These are phyloP conservation scores for Pseudonectria buxi DNA, from an alignment of 2,329 filamentous ascomycete species.

Conservation along the genomic window DNA sequence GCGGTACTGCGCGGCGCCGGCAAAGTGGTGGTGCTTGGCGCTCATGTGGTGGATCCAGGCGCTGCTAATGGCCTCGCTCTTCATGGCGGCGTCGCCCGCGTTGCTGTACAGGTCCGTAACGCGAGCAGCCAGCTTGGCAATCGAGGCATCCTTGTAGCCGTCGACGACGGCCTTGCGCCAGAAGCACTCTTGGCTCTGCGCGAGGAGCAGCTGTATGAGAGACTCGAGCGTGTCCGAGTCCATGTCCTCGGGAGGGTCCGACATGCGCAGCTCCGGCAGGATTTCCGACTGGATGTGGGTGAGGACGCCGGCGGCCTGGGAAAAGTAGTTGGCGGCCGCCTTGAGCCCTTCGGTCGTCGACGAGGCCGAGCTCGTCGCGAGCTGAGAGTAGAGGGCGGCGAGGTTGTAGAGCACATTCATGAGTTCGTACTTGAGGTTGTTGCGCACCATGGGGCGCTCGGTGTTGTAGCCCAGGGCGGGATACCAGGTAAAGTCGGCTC, in stretches of 20 bases:
- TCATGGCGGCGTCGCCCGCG: slow-evolving; percentile 78
- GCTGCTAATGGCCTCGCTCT: slow-evolving; percentile 82
- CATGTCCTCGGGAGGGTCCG: slow-evolving; percentile 90
- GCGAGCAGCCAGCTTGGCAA: slow-evolving; percentile 81
- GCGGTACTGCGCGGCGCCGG: slow-evolving; percentile 87
- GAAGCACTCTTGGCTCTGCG: slow-evolving; percentile 94
- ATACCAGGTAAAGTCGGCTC: slow-evolving; percentile 95
- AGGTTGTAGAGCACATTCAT: slow-evolving; percentile 93
- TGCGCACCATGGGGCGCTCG: slow-evolving; percentile 59
- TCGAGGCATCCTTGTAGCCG: slow-evolving; percentile 82
- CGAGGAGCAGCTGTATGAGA: slow-evolving; percentile 74
- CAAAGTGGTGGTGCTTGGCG: slow-evolving; percentile 95
- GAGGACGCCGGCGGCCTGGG: slow-evolving; percentile 77
- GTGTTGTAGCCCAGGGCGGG: slow-evolving; percentile 86
- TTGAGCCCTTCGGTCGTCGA: slow-evolving; percentile 77
- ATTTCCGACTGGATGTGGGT: slow-evolving; percentile 68
- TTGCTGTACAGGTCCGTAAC: slow-evolving; percentile 86
- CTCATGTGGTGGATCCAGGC: slow-evolving; percentile 98
- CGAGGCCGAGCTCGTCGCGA: slow-evolving; percentile 74
- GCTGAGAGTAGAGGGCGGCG: slow-evolving; percentile 85
- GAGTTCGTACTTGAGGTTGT: slow-evolving; percentile 73
- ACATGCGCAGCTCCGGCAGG: slow-evolving; percentile 73
- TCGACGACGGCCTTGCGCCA: slow-evolving; percentile 98
- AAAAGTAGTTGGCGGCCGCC: slow-evolving; percentile 83
- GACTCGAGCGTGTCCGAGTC: slow-evolving; percentile 81